Base-by-base conservation (phyloP, 2,329 filamentous ascomycete species). In the Claviceps sp. region DNA sequence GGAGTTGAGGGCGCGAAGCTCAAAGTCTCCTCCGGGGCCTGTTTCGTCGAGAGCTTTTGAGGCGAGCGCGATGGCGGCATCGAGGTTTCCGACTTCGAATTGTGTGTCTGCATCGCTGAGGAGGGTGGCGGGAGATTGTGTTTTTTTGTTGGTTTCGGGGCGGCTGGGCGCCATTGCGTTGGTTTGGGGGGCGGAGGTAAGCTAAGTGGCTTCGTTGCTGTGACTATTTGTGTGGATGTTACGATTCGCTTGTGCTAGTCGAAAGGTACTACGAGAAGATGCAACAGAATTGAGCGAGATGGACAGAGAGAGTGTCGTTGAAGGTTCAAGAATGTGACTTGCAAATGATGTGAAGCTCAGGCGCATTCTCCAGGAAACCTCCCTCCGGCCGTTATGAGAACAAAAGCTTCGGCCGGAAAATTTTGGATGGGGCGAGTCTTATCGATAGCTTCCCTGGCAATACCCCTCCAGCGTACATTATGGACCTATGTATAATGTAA, bases 1-100 rank as follows among this genome's bases (percentile, higher is more conserved):
- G 37, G 95, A 71, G 58, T 85, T 87, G 48, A 90, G 70, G 1
- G 86, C 85, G 11, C 82, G 75, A 16, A 88, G 72, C 45, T 78
- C 76, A 56, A 69, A 69, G 49, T 75, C 73, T 57, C 75, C 73
- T 40, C 66, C 69, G 14, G 64, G 57, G 3, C 71, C 71, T 3
- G 72, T 71, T 9, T 63, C 59, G 7, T 71, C 66, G 38, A 75
- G 69, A 2, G 74, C 75, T 26, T 66, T 60, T 36, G 66, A 60
- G 4, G 74, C 75, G 14, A 72, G 62, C 5, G 57, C 46, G 47
- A 66, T 62, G 50, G 70, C 70, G 47, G 65, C 66, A 40, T 72
- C 67, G 50, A 72, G 52, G 51, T 70, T 69, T 47, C 70, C 70
- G 9, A 71, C 67, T 53, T 67, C 64, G 40, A 72, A 63, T 45